These are phyloP conservation scores for Immersiella caudata DNA, from an alignment of 495 filamentous ascomycete species.

Conservation along the genomic window DNA sequence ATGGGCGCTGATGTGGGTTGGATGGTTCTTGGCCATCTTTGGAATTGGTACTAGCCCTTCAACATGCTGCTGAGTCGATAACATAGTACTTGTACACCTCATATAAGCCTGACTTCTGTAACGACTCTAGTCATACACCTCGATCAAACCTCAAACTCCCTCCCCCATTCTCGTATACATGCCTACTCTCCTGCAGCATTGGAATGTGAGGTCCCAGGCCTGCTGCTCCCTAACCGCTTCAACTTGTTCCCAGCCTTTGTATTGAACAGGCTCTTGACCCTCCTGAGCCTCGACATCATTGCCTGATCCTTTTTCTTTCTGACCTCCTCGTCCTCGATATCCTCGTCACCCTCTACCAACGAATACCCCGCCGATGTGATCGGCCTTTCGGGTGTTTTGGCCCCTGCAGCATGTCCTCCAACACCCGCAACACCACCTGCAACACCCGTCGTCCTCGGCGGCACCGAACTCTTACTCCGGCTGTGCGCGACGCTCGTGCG, in stretches of 20 bases:
- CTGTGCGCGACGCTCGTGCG: constrained; percentile 21
- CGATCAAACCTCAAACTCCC: neutral
- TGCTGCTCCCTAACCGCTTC: constrained; percentile 33
- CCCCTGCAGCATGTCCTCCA: constrained; percentile 1
- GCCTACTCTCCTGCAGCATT: constrained; percentile 21
- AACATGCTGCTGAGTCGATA: neutral
- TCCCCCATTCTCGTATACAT: neutral
- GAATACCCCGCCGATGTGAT: constrained; percentile 18
- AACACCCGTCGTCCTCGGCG: constrained; percentile 14
- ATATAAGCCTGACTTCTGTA: neutral
- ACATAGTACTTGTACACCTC: neutral
- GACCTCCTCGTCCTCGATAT: constrained; percentile 42
- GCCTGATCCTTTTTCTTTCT: constrained; percentile 58
- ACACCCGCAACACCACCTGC: neutral
- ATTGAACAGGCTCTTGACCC: constrained; percentile 61
- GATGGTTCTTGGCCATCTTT: too few species aligned
- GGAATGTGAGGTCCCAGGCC: constrained; percentile 37
- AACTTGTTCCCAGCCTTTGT: constrained; percentile 52
- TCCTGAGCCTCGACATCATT: constrained; percentile 55
- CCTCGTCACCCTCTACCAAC: constrained; percentile 16
- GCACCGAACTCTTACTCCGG: constrained; percentile 30
- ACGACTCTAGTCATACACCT: neutral
- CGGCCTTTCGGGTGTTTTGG: constrained; percentile 29
- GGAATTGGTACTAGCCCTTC: neutral
- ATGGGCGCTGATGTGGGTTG: too few species aligned